Evolutionary conservation across 306 rosid genomes (phyloP), one percentile per base, ranked within the genome.

Genomic region (Begonia loranthoides): DNA sequence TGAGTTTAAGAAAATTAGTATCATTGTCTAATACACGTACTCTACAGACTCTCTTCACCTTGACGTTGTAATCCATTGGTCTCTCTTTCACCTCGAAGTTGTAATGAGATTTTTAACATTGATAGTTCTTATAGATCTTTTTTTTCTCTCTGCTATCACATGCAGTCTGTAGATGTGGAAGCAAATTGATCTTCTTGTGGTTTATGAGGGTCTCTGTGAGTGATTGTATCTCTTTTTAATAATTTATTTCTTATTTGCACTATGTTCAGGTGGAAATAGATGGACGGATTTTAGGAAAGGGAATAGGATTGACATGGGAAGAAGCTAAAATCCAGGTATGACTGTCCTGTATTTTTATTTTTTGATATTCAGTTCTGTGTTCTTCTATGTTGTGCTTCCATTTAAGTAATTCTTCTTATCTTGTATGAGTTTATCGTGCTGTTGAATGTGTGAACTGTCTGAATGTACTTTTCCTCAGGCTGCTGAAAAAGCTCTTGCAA

Each of bases 401-500:
- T 11, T 12, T 9, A 47, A 49, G 21, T 16, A 9, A n/a, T 49
- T 47, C 13, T 9, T 12, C 16, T 19, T 19, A 19, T 19, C 22
- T 4, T 19, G 2, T 19, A 19, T 19, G 2, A 4, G 3, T 2
- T 19, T 19, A 19, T 19, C 22, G 36, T 28, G 36, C 36, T 28
- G 9, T 28, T 28, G 49, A 9, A 13, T 4, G 6, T 45, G 6
- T 13, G 16, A 11, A 15, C 15, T 45, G 4, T 65, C 63, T 56
- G 47, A 21, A 38, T 57, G 50, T 56, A 47, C 38, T 45, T 61
- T 49, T 64, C 58, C 68, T 53, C 62, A 87, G 90, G 96, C 96
- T 63, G 90, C 96, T 2, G 96, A 87, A 56, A 83, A 59, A 80
- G 96, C 96, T 33, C 96, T 83, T 4, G 90, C 79, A 68, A 87